phyloP scores from a whole-genome alignment of 2,329 filamentous ascomycete species.

The Atkinsonella texensis region DNA sequence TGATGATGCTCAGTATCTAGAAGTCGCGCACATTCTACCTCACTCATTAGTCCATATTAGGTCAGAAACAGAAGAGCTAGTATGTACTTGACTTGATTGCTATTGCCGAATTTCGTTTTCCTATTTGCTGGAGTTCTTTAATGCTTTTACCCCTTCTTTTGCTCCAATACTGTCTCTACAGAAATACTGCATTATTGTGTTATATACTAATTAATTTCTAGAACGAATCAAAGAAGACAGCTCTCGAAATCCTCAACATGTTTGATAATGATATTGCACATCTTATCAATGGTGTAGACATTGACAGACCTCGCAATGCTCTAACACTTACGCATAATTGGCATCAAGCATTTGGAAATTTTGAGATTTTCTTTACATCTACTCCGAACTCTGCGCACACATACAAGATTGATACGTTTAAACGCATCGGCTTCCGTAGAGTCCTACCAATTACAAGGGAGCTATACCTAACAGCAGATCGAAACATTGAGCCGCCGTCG shows the following conservation, averaged over 20 bases:
- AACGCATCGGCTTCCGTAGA: neutral
- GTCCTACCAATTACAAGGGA: slow-evolving; percentile 18
- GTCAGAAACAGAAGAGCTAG: too few relatives aligned
- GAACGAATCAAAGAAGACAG: slow-evolving; percentile 18
- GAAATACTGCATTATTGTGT: too few relatives aligned
- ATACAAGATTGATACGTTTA: slow-evolving; percentile 12
- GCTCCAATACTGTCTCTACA: too few relatives aligned
- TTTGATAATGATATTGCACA: slow-evolving; percentile 24
- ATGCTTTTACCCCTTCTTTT: too few relatives aligned
- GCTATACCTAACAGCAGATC: slow-evolving; percentile 14
- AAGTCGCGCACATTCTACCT: slow-evolving; percentile 11
- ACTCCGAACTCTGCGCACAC: slow-evolving; percentile 16
- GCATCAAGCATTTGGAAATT: slow-evolving; percentile 12
- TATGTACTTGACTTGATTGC: too few relatives aligned
- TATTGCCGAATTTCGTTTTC: too few relatives aligned
- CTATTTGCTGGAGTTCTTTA: too few relatives aligned
- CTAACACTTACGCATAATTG: slow-evolving; percentile 10
- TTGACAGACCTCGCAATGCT: slow-evolving; percentile 28
- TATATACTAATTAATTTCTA: slow-evolving; percentile 1
- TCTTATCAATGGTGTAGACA: slow-evolving; percentile 25
- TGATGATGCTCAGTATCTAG: slow-evolving; percentile 6
- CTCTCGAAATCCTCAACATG: slow-evolving; percentile 28
- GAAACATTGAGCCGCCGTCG: slow-evolving; percentile 19
- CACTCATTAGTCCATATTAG: slow-evolving; percentile 4
- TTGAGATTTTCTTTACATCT: slow-evolving; percentile 12